Evolutionary conservation across 768 basidiomycete genomes (phyloP).

Genomic region (Boletales sp.): DNA sequence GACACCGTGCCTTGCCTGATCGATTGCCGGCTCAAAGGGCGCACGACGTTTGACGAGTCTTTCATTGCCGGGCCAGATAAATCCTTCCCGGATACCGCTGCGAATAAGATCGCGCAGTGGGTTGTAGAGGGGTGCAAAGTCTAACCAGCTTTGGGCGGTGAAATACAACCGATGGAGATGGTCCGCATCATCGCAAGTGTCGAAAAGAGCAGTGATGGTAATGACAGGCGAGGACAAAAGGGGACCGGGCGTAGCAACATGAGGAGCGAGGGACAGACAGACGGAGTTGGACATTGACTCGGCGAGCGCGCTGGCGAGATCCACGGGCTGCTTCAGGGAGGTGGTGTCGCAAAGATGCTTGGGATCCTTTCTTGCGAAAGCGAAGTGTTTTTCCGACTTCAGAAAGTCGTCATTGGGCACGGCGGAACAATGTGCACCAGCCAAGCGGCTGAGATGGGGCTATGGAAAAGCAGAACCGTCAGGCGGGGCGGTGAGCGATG

Average conservation of each 20-base stretch:
- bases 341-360: background rate
- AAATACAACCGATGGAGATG: background rate
- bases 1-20: constrained; percentile 6
- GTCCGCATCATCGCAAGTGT: background rate
- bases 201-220: background rate
- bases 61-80: constrained; percentile 63
- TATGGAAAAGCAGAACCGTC: background rate
- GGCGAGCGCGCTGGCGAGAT: background rate
- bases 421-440: background rate
- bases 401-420: constrained; percentile 2
- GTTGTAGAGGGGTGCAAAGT: constrained; percentile 30
- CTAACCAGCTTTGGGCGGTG: constrained; percentile 6
- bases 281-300: background rate
- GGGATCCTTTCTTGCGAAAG: constrained; percentile 3
- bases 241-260: background rate
- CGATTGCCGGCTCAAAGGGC: background rate
- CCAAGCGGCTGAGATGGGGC: constrained; percentile 5
- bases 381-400: constrained; percentile 1
- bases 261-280: background rate
- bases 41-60: constrained; percentile 41
- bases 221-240: background rate
- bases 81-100: constrained; percentile 63
- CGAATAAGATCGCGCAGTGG: constrained; percentile 73
- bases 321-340: background rate
- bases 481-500: background rate